Percentiles rank a stretch among this genome's conserved stretches.
Conservation (phyloP, 768 basidiomycete species). For the Tricholoma sp. region DNA sequence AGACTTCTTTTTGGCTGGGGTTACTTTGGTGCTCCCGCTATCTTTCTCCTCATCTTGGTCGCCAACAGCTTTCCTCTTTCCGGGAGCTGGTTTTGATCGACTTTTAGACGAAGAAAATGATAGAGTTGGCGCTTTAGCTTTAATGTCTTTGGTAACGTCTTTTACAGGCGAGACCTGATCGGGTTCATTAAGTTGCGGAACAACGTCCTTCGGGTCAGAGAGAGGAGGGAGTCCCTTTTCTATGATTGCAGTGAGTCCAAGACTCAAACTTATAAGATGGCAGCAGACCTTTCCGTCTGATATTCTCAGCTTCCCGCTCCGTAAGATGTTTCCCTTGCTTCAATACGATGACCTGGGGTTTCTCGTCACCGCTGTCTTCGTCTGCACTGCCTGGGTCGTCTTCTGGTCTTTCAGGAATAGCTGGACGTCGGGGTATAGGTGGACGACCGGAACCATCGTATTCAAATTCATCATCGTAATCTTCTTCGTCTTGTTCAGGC, state of each 20-base stretch:
- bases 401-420: slow-evolving; percentile 64
- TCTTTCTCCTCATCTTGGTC: slow-evolving; percentile 21
- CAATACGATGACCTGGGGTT: slow-evolving; percentile 84
- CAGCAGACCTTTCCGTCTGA: slow-evolving; percentile 61
- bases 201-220: slow-evolving; percentile 28
- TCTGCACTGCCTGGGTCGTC: slow-evolving; percentile 70
- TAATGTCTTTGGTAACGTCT: slow-evolving; percentile 10
- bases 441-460: slow-evolving; percentile 64
- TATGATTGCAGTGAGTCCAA: slow-evolving; percentile 18
- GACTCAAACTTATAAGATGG: neutral
- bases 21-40: slow-evolving; percentile 24
- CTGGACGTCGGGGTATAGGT: slow-evolving; percentile 70
- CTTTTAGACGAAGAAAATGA: slow-evolving; percentile 42
- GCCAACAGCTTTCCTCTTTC: slow-evolving; percentile 37
- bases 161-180: slow-evolving; percentile 12
- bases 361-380: slow-evolving; percentile 72
- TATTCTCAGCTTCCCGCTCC: slow-evolving; percentile 72
- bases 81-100: slow-evolving; percentile 19
- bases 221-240: slow-evolving; percentile 61
- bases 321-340: slow-evolving; percentile 86
- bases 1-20: slow-evolving; percentile 45
- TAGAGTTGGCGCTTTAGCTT: slow-evolving; percentile 24
- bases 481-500: slow-evolving; percentile 38
- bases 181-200: slow-evolving; percentile 4
- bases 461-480: slow-evolving; percentile 50